These are phyloP conservation scores for Rehmannia glutinosa DNA, from an alignment of 257 asterid species.

Conservation along the genomic window DNA sequence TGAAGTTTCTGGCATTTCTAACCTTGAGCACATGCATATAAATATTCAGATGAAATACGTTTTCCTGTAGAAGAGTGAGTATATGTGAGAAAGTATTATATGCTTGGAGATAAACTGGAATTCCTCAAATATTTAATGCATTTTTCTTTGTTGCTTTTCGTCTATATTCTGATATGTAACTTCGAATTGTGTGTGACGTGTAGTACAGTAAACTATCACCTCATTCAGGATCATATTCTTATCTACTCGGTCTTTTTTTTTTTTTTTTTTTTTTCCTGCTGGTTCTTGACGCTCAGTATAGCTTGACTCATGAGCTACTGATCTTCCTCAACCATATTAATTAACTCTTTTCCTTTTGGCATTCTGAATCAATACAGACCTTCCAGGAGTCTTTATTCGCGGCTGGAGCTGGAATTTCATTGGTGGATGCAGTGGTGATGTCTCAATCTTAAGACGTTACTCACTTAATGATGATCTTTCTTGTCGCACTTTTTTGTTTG, in stretches of 20 bases:
- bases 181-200: background rate
- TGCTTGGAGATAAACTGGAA: conserved; percentile 13
- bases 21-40: background rate
- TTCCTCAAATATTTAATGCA: background rate
- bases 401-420: conserved; percentile 94
- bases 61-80: background rate
- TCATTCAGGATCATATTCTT: background rate
- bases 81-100: background rate
- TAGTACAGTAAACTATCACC: background rate
- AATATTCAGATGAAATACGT: background rate
- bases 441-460: conserved; percentile 59
- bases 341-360: background rate
- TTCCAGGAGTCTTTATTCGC: conserved; percentile 85
- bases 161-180: background rate
- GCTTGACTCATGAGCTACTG: background rate
- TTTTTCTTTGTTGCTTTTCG: background rate
- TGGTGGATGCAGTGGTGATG: conserved; percentile 98
- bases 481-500: background rate
- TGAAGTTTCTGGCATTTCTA: conserved; percentile 8
- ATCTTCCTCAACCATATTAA: background rate
- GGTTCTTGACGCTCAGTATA: background rate
- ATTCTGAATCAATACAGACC: conserved; percentile 52
- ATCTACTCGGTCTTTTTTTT: background rate
- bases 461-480: conserved; percentile 40
- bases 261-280: background rate